phyloP scores from a whole-genome alignment of 495 filamentous ascomycete genomes.

The Pseudoneurospora amorphoporcata region DNA sequence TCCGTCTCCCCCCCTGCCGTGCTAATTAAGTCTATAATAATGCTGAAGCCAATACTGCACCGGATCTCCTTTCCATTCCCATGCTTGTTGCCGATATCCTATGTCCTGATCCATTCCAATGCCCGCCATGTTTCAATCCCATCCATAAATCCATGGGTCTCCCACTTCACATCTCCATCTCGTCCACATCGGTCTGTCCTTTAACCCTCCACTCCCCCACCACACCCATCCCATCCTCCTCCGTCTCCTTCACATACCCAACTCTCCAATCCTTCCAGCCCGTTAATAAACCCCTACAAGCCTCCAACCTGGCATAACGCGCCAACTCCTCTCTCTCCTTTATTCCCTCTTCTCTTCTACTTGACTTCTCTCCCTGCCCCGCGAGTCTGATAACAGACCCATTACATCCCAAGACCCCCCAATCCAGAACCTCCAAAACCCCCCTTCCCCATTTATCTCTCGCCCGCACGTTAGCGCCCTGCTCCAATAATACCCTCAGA shows the following conservation, averaged over 20 bases:
- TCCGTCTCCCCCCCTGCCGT: background rate
- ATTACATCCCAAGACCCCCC: background rate
- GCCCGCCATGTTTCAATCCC: background rate
- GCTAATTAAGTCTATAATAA: background rate
- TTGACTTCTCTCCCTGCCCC: background rate
- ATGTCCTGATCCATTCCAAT: background rate
- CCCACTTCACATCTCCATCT: background rate
- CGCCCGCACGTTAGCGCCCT: conserved; percentile 33
- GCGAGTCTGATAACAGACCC: background rate
- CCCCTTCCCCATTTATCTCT: conserved; percentile 28
- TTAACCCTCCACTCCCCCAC: conserved; percentile 10
- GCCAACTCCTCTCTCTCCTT: conserved; percentile 10
- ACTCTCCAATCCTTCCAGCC: conserved; percentile 20
- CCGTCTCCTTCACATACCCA: conserved; percentile 3
- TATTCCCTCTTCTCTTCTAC: background rate
- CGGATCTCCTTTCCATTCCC: background rate
- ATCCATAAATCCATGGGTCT: too few species aligned
- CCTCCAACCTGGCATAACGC: conserved; percentile 21
- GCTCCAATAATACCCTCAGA: conserved; percentile 29
- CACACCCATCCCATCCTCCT: conserved; percentile 3
- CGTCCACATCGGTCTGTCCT: background rate
- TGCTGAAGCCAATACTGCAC: background rate
- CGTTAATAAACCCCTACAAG: conserved; percentile 21
- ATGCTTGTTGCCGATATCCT: background rate
- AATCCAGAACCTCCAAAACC: conserved; percentile 29